Percentiles rank a stretch among this genome's conserved stretches.
phyloP scores from a whole-genome alignment of 2,329 filamentous ascomycete species.

The Epichloe gansuensis region DNA sequence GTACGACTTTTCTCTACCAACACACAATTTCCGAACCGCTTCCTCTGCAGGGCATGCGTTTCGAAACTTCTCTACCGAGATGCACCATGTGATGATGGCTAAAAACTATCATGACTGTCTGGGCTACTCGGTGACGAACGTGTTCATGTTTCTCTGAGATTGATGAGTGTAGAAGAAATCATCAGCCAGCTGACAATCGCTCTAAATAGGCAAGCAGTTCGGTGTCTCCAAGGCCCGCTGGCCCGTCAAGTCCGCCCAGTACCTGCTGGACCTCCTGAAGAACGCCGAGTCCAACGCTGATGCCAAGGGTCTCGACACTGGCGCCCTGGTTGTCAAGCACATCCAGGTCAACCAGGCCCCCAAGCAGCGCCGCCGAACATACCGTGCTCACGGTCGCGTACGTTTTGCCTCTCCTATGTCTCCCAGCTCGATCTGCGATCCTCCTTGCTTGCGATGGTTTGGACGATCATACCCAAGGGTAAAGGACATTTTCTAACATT shows the following conservation, averaged over 20 bases:
- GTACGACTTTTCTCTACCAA: conserved; percentile 46
- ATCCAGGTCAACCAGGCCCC: conserved; percentile 99
- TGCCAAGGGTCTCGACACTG: conserved; percentile 92
- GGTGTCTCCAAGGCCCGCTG: conserved; percentile 97
- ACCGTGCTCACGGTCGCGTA: conserved; percentile 99
- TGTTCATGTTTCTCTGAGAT: background rate
- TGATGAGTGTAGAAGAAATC: background rate
- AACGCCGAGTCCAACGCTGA: conserved; percentile 96
- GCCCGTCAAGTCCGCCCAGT: conserved; percentile 98
- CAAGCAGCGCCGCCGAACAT: conserved; percentile 97
- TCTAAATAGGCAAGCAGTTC: conserved; percentile 82
- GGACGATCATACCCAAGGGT: background rate
- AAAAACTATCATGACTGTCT: background rate
- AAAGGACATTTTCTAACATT: conserved; percentile 13
- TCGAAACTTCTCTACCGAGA: background rate
- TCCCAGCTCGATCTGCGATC: background rate
- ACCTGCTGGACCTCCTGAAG: conserved; percentile 92
- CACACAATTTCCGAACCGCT: background rate
- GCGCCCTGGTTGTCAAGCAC: conserved; percentile 98
- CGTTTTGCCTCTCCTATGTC: conserved; percentile 27
- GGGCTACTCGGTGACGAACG: background rate
- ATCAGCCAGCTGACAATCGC: conserved; percentile 13
- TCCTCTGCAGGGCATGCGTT: background rate
- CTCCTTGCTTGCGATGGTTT: background rate
- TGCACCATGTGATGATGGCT: background rate